phyloP scores from a whole-genome alignment of 257 asterid genomes.

The Fraxinus cuspidata region DNA sequence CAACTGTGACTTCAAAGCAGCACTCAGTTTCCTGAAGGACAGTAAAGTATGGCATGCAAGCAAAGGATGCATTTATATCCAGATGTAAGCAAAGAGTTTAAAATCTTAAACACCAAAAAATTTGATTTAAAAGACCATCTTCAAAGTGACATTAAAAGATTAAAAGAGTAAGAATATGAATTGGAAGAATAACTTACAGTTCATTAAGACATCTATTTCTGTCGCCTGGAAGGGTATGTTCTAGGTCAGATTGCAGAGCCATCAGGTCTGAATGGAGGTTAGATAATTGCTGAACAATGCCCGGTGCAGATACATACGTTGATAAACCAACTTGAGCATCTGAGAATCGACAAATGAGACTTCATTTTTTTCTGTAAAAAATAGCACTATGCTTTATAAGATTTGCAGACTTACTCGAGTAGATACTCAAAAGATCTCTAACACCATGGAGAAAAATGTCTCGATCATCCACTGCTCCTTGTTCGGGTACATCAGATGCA shows the following conservation, averaged over 20 bases:
- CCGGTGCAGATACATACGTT: conserved; percentile 92
- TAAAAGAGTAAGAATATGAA: neutral
- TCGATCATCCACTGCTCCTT: conserved; percentile 97
- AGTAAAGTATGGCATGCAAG: too few species aligned
- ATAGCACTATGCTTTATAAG: conserved; percentile 20
- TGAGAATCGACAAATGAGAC: conserved; percentile 29
- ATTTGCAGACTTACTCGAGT: conserved; percentile 68
- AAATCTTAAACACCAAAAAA: neutral
- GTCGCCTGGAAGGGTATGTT: conserved; percentile 92
- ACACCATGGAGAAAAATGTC: conserved; percentile 94
- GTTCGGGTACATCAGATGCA: conserved; percentile 89
- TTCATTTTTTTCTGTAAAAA: conserved; percentile 6
- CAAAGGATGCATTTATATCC: neutral
- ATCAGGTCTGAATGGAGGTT: conserved; percentile 82
- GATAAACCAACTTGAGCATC: conserved; percentile 94
- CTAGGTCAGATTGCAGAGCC: conserved; percentile 90
- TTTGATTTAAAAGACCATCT: neutral
- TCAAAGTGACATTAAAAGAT: neutral
- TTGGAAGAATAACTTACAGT: conserved; percentile 56
- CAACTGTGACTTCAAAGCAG: too few species aligned
- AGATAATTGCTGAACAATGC: conserved; percentile 89
- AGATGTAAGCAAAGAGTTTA: neutral
- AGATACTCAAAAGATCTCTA: conserved; percentile 92
- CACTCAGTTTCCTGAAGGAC: too few species aligned
- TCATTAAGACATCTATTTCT: conserved; percentile 90